Evolutionary conservation across 2,329 filamentous ascomycete genomes (phyloP), one percentile per base, ranked within the genome.

Genomic region (Thielaviopsis populi): DNA sequence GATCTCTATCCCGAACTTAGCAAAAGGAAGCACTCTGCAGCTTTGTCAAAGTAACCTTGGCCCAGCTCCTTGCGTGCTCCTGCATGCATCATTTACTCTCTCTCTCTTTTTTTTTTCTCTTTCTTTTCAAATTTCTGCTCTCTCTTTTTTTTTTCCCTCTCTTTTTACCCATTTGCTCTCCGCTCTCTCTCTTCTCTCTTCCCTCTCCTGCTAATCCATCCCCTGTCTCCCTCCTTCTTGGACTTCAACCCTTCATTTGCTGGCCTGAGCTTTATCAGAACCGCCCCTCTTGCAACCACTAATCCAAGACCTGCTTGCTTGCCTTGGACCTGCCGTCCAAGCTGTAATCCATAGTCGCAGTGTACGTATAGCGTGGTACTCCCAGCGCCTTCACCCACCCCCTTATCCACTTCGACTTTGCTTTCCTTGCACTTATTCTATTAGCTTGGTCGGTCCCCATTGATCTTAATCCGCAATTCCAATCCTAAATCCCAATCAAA

Each of bases 391-490:
- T 50, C 24, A 13, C 46, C 15, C 46, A 50, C 46, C 60, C 42
- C 60, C 42, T 37, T 58, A 61, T 58, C 40, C 53, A 43, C 48
- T 22, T 60, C 30, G n/a, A 43, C 48, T 33, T 60, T 41, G 13
- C 24, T 62, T 22, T 40, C 40, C 59, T 59, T 50, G 33, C 53
- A 19, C 46, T 42, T 22, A 24, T 61, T 46, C 37, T 41, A 65
- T 48, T 65, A 65, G 64, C 41, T 65, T 59, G 60, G 41, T 27
- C 30, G 60, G 62, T 62, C 64, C 43, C 64, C 60, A 65, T 65
- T 63, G 59, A 65, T 58, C 33, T 61, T 53, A 62, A 58, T 62
- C 40, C 46, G 42, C 59, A 65, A 65, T 65, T 60, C 63, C 59
- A 40, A 54, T 59, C 41, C 48, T 46, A 60, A 63, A 48, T 62